Evolutionary conservation across 2,329 filamentous ascomycete species (phyloP).

Genomic region (Sclerotinia nivalis): DNA sequence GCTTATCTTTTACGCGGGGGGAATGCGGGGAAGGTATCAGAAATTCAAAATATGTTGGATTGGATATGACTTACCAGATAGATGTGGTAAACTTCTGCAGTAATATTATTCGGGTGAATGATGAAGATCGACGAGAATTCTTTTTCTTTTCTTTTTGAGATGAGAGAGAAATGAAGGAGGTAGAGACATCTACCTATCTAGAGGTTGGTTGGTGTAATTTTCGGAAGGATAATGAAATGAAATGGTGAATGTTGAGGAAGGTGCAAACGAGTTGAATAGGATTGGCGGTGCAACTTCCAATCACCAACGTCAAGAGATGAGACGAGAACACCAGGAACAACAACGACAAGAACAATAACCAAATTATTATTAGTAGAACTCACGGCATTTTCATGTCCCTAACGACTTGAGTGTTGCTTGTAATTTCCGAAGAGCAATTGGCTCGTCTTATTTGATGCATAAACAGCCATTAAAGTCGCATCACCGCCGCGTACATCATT

Average conservation of each 20-base stretch:
- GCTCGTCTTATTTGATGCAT: neutral
- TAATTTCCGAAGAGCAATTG: neutral
- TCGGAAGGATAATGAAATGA: neutral
- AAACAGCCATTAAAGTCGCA: too few relatives aligned
- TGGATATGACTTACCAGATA: neutral
- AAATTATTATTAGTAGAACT: neutral
- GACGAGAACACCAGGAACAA: neutral
- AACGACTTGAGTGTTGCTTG: neutral
- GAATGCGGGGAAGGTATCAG: neutral
- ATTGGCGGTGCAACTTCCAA: neutral
- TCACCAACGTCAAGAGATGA: neutral
- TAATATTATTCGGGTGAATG: neutral
- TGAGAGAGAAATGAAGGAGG: neutral
- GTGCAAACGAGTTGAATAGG: conserved; percentile 3
- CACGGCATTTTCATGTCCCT: too few relatives aligned
- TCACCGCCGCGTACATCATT: too few relatives aligned
- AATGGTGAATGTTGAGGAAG: neutral
- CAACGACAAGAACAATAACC: neutral
- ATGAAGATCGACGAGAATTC: neutral
- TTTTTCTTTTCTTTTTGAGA: too few relatives aligned
- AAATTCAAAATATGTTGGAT: neutral
- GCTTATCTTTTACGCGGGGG: neutral
- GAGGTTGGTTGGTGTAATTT: neutral
- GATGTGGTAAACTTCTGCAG: neutral
- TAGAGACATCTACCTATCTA: neutral